phyloP scores from a whole-genome alignment of 371 early-diverging fungal genomes.

The Homolaphlyctis polyrhiza region DNA sequence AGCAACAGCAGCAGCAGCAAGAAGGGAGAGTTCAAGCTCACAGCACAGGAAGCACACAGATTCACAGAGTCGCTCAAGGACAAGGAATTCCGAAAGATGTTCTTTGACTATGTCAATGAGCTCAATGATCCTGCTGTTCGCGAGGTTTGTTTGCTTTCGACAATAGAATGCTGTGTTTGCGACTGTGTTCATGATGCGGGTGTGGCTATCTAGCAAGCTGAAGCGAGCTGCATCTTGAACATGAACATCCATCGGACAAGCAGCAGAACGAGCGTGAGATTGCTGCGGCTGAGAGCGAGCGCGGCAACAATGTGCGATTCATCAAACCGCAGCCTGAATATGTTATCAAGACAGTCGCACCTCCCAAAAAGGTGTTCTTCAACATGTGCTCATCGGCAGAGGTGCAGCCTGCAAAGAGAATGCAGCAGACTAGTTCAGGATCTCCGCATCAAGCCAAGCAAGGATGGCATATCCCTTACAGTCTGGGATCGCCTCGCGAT shows the following conservation, averaged over 20 bases:
- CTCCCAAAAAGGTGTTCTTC: slow-evolving; percentile 38
- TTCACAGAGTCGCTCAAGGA: slow-evolving; percentile 42
- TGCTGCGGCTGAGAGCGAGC: slow-evolving; percentile 38
- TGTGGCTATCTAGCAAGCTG: too few species aligned
- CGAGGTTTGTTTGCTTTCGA: too few species aligned
- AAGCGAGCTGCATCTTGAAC: too few species aligned
- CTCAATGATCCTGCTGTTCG: slow-evolving; percentile 47
- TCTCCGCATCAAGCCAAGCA: slow-evolving; percentile 14
- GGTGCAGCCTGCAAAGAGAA: slow-evolving; percentile 15
- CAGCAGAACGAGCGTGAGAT: slow-evolving; percentile 49
- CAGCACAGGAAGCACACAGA: slow-evolving; percentile 31
- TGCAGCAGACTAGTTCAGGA: slow-evolving; percentile 5
- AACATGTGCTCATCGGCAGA: slow-evolving; percentile 42
- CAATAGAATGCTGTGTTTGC: background rate
- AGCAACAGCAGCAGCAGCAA: too few species aligned
- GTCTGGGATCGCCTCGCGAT: slow-evolving; percentile 31
- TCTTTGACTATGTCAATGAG: slow-evolving; percentile 47
- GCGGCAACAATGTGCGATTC: slow-evolving; percentile 42
- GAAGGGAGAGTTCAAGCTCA: background rate
- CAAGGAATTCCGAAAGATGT: slow-evolving; percentile 42
- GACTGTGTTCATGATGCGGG: too few species aligned
- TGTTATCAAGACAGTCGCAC: slow-evolving; percentile 36
- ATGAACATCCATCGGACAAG: too few species aligned
- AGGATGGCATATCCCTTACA: slow-evolving; percentile 47
- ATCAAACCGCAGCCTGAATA: slow-evolving; percentile 38